These are phyloP conservation scores for Metschnikowia borealis DNA, from an alignment of 805 yeast species.

Conservation along the genomic window DNA sequence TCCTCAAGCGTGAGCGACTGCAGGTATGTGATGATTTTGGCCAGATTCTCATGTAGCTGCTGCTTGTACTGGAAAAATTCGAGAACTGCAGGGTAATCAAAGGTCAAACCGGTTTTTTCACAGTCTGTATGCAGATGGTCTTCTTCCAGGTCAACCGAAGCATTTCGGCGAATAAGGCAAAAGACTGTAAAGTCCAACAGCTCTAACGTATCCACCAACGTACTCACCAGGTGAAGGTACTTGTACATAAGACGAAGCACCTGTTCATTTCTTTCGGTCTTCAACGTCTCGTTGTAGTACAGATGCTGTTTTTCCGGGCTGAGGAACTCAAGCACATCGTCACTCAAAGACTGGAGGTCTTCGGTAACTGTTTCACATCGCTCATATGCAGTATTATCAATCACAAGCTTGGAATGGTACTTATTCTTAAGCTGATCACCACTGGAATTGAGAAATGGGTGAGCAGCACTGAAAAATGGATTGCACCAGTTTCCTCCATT, in stretches of 20 bases:
- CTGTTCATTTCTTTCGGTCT: conserved; percentile 46
- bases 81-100: conserved; percentile 52
- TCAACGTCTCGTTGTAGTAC: conserved; percentile 31
- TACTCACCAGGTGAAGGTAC: conserved; percentile 45
- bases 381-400: conserved; percentile 47
- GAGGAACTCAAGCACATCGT: conserved; percentile 41
- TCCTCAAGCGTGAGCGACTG: conserved; percentile 69
- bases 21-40: conserved; percentile 58
- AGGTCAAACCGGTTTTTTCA: conserved; percentile 23
- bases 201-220: conserved; percentile 51
- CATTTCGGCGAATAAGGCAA: conserved; percentile 36
- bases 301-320: conserved; percentile 34
- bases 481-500: conserved; percentile 81
- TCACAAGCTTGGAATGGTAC: conserved; percentile 42
- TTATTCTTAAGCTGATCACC: conserved; percentile 42
- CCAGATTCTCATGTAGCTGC: conserved; percentile 56
- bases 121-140: conserved; percentile 3
- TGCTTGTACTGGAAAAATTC: conserved; percentile 78
- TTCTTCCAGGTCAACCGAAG: conserved; percentile 9
- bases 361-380: conserved; percentile 32
- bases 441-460: conserved; percentile 36
- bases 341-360: conserved; percentile 36
- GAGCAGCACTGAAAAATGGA: conserved; percentile 49
- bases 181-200: conserved; percentile 60
- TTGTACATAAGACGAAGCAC: conserved; percentile 52